These are phyloP conservation scores for Lignosus rhinocerotis DNA, from an alignment of 1,284 basidiomycete species.

Conservation along the genomic window DNA sequence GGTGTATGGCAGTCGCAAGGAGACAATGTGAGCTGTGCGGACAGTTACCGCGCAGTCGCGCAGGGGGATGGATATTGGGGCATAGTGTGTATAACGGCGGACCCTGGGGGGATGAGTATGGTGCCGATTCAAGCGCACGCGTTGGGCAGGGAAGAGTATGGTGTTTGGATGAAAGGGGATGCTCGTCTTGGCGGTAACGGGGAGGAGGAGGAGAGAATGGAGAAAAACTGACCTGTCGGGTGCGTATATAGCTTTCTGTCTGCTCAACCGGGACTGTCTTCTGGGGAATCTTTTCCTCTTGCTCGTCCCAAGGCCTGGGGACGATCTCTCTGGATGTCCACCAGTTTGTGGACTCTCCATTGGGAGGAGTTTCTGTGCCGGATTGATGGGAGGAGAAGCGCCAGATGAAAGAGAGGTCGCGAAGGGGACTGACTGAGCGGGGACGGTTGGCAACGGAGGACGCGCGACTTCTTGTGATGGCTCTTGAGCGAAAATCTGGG, in stretches of 20 bases:
- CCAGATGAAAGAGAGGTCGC: constrained; percentile 25
- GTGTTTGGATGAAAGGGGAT: no score
- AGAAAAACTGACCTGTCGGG: constrained; percentile 42
- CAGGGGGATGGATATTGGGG: no score
- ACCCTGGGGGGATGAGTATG: no score
- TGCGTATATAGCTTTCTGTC: constrained; percentile 47
- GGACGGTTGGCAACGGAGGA: constrained; percentile 17
- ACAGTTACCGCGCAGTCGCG: no score
- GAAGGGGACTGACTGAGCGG: constrained; percentile 26
- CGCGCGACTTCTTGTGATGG: constrained; percentile 6
- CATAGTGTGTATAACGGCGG: no score
- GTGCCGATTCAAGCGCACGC: no score
- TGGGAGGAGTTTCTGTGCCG: constrained; percentile 21
- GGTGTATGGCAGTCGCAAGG: no score
- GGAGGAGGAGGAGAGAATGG: neutral
- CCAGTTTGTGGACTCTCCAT: constrained; percentile 29
- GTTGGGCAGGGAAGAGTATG: no score
- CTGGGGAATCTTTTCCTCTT: constrained; percentile 24
- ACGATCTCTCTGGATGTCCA: constrained; percentile 31
- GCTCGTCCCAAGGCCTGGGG: constrained; percentile 36
- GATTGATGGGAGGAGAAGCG: neutral
- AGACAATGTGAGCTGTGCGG: no score
- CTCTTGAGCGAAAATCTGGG: constrained; percentile 12
- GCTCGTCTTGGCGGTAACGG: neutral
- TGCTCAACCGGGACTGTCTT: constrained; percentile 49